Evolutionary conservation across 306 rosid genomes (phyloP), one percentile per base, ranked within the genome.

Genomic region (Corylus avellana): DNA sequence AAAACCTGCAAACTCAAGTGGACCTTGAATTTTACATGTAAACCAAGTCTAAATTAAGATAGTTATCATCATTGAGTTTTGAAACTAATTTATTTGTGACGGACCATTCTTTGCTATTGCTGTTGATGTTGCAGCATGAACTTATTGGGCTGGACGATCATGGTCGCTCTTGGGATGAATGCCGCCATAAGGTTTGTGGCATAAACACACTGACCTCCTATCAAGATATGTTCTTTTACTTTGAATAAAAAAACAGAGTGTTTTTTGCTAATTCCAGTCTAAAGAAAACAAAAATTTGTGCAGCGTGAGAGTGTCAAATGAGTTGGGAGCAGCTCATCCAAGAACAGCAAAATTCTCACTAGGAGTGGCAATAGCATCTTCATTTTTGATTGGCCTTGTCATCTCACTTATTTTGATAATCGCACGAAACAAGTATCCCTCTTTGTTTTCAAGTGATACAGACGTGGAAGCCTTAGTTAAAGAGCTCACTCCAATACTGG

Each of bases 131-230:
- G 88, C 89, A 92, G 96, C 88, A 81, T 78, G 89, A 91, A 93
- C 71, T 89, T 93, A 78, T 32, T 88, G 79, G 96, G 94, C 0
- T 93, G 97, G 97, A 88, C 90, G 1, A 18, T 91, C 69, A 88
- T 89, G 96, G 84, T 81, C 0, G 63, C 91, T 3, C 3, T 89
- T 1, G 96, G 97, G 62, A 84, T 91, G 80, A 91, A 88, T 62
- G 91, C 89, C 47, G 92, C 94, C 4, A 51, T 87, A 73, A 93
- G 96, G 95, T 90, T 59, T 58, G 81, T 42, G 46, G 46, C 46
- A 42, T 0, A 42, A 6, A 42, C 46, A 42, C 8, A 42, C 46
- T 5, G 1, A 22, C 44, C 8, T 22, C n/a, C n/a, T 8, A 62
- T 42, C 46, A 42, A 42, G 46, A 1, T 42, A 42, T 42, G 46